Evolutionary conservation across 208 protist species (phyloP).

Genomic region (Leishmania tropica): DNA sequence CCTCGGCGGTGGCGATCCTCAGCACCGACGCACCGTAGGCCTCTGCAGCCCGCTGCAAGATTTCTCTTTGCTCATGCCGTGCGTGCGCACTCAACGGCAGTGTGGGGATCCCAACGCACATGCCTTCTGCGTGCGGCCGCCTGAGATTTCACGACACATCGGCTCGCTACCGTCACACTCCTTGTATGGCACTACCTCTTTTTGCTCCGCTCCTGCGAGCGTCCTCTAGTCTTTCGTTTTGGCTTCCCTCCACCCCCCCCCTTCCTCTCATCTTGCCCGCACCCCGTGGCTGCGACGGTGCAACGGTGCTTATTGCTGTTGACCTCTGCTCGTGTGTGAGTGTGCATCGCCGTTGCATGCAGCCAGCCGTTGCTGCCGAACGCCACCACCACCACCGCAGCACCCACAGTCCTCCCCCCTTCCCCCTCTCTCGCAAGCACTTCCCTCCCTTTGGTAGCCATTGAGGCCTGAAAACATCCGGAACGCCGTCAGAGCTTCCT

Average conservation of each 20-base stretch:
- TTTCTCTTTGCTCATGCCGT: background rate
- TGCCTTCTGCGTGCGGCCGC: background rate
- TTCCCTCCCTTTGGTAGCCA: background rate
- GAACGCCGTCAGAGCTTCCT: background rate
- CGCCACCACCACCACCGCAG: background rate
- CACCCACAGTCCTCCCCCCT: background rate
- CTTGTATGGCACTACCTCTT: background rate
- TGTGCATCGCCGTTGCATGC: background rate
- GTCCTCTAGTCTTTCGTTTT: background rate
- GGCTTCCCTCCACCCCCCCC: background rate
- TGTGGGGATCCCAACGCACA: background rate
- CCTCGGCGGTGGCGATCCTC: slow-evolving; percentile 77
- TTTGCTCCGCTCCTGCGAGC: background rate
- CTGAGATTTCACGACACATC: background rate
- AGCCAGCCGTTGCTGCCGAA: background rate
- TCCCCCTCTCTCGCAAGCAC: background rate
- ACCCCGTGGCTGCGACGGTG: background rate
- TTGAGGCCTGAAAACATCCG: background rate
- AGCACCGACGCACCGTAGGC: slow-evolving; percentile 39
- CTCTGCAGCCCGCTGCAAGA: background rate
- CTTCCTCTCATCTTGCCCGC: background rate
- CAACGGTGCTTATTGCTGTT: background rate
- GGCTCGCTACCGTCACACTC: background rate
- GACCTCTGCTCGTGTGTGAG: background rate
- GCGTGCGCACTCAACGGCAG: background rate